Base-by-base conservation (phyloP, 2,329 filamentous ascomycete genomes). In the Neocucurbitaria cava region DNA sequence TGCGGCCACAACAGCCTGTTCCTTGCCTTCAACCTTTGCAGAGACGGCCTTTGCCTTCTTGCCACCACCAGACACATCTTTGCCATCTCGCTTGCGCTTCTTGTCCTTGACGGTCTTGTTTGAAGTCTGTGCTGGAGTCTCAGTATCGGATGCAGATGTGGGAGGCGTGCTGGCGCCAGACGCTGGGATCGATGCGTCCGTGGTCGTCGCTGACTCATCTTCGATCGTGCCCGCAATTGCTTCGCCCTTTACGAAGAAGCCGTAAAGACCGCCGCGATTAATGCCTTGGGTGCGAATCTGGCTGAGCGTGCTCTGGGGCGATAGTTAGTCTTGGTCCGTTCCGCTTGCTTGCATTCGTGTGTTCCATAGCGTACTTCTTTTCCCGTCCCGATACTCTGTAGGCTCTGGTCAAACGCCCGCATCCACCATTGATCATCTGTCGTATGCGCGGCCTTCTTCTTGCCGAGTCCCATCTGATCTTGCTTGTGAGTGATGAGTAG, bases 371-470 rank as follows among this genome's bases (percentile, higher is more conserved):
- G 26, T 62, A 72, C 69, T 41, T 70, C 66, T 47, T 71, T 55
- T 0, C 71, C 71, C 7, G 64, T 70, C 1, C 71, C 72, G 48
- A 74, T 83, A 3, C 89, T 90, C 75, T 95, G 90, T 61, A 97
- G 80, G 51, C 93, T 92, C 73, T 92, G 88, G 76, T 98, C 94
- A 65, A 96, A 97, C 10, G 95, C 95, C 54, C 91, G 89, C 77
- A 96, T 83, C 95, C 95, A 99, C 95, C 95, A 99, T 74, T 96
- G 92, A 72, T 97, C 94, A 65, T 83, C 82, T 28, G 85, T 81
- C 24, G 81, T 81, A 42, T 73, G 68, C 24, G 72, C 71, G 18
- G 67, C 66, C 62, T 85, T 85, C 74, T 91, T 92, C 72, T 90
- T 87, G 49, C 94, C 94, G 5, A 98, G 81, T 21, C 94, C 94